Base-by-base conservation (phyloP, 495 filamentous ascomycete species). In the Penicillium alfredii region DNA sequence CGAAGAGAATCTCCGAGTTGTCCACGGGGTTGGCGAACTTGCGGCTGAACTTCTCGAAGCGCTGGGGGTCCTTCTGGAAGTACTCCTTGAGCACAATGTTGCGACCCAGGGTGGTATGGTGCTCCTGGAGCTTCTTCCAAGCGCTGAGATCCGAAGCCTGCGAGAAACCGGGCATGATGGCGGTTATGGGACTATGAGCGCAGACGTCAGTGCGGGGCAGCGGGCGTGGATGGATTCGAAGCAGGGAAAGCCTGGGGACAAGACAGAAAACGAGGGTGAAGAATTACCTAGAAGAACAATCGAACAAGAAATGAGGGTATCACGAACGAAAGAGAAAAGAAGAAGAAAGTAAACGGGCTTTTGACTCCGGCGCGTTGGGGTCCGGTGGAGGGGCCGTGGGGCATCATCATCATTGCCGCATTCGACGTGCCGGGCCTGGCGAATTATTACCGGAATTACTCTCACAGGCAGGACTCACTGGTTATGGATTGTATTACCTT, bases 31-130 rank as follows among this genome's bases (percentile, higher is more conserved):
- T 93, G 29, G 74, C 61, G 69, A 98, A 93, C 50, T 72, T 83
- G 53, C 80, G 83, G 60, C 79, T 84, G 68, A 95, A 84, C 70
- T 90, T 94, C 54, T 84, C 56, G 73, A 96, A 97, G 45, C 93
- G 88, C 54, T 79, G 49, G 24, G 88, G 82, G 60, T 98, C 89
- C 56, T 86, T 78, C 58, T 82, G 71, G 70, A 98, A 98, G 58
- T 82, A 82, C 34, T 94, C 84, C 69, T 92, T 95, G 45, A 98
- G 72, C 44, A 94, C 83, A 56, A 97, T 88, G 56, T 81, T 78
- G 59, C 85, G 85, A 38, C 88, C 88, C 20, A 92, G 74, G 25
- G 71, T 74, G 55, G 78, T 74, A 68, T 92, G 86, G 65, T 97
- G 93, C 45, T 84, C 72, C 68, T 93, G 82, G 59, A 97, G 86